Conservation (phyloP, 345 rosid species). For the Eucalyptus curtisii region DNA sequence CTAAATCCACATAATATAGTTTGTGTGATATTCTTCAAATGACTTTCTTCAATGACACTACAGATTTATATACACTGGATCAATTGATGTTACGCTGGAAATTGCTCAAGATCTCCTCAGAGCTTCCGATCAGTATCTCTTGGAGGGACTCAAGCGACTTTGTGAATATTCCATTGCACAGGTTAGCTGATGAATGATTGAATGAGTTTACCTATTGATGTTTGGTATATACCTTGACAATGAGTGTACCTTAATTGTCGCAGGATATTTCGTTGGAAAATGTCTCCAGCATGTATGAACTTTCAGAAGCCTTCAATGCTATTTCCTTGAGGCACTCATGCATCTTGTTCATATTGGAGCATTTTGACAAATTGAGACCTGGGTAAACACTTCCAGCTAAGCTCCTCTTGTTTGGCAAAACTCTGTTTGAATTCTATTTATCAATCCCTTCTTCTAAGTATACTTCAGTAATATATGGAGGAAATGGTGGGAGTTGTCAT, state of each 20-base stretch:
- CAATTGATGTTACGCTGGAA: slow-evolving; percentile 70
- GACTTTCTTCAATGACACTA: slow-evolving; percentile 1
- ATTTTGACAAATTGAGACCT: slow-evolving; percentile 72
- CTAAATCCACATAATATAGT: neutral
- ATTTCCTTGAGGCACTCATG: slow-evolving; percentile 83
- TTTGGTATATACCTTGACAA: neutral
- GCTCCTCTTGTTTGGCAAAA: neutral
- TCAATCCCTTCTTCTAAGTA: neutral
- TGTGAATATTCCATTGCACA: slow-evolving; percentile 96
- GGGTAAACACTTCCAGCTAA: slow-evolving; percentile 37
- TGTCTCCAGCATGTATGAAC: slow-evolving; percentile 92
- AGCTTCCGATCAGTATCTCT: slow-evolving; percentile 98
- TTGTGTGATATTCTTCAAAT: neutral
- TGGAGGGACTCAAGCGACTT: slow-evolving; percentile 94
- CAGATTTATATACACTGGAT: slow-evolving; percentile 97
- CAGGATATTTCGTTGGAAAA: slow-evolving; percentile 90
- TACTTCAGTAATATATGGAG: neutral
- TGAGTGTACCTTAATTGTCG: neutral
- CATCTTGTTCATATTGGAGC: slow-evolving; percentile 86
- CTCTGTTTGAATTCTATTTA: neutral
- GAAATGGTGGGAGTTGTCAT: neutral
- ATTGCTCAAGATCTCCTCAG: slow-evolving; percentile 95
- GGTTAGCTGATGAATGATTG: slow-evolving; percentile 33
- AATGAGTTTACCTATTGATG: neutral
- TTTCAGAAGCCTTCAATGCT: slow-evolving; percentile 94